Conservation (phyloP, 2,329 filamentous ascomycete genomes). For the Diaporthe australafricana region DNA sequence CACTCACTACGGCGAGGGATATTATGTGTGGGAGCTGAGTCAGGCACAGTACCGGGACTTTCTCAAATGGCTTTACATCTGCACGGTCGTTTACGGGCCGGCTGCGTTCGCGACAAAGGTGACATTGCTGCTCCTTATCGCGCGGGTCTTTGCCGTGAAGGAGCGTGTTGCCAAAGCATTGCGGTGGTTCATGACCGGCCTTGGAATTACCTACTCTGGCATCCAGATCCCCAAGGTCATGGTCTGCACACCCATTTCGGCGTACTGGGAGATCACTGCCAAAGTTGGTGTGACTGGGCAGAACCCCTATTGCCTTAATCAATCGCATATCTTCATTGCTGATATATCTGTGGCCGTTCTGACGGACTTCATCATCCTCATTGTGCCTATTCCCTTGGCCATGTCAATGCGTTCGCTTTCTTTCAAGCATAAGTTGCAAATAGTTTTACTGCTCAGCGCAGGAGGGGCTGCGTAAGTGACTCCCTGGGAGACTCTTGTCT, state of each 20-base stretch:
- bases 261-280: constrained; percentile 40
- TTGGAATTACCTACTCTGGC: constrained; percentile 37
- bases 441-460: constrained; percentile 45
- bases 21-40: constrained; percentile 6
- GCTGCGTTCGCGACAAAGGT: constrained; percentile 42
- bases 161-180: constrained; percentile 36
- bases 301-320: constrained; percentile 44
- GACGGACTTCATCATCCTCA: constrained; percentile 49
- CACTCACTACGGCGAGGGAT: constrained; percentile 10
- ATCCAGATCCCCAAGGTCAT: constrained; percentile 37
- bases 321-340: constrained; percentile 47
- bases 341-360: constrained; percentile 48
- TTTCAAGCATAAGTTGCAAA: constrained; percentile 47
- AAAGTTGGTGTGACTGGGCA: constrained; percentile 29
- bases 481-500: too few species aligned
- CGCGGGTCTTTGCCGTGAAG: constrained; percentile 41
- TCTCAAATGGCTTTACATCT: constrained; percentile 35
- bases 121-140: constrained; percentile 43
- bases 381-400: constrained; percentile 48
- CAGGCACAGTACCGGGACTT: not conserved
- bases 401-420: constrained; percentile 44
- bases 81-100: constrained; percentile 40
- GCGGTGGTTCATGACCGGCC: constrained; percentile 37
- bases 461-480: constrained; percentile 43
- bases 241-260: constrained; percentile 40